A percentile compares a stretch with the other conserved stretches of the same genome.
Conservation (phyloP, 2,329 filamentous ascomycete genomes). For the Clarireedia homoeocarpa region DNA sequence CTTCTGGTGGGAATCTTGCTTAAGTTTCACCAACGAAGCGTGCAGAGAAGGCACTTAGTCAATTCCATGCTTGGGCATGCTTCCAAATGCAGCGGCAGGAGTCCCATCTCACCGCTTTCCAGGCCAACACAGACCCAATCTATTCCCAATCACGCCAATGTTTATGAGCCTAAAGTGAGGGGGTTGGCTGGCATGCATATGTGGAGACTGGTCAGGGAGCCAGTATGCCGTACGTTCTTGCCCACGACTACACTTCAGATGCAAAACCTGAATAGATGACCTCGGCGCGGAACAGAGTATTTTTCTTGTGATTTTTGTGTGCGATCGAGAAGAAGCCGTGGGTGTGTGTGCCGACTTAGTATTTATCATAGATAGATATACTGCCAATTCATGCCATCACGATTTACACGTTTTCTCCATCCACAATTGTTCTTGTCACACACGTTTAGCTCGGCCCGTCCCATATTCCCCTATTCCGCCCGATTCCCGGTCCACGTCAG, state of each 20-base stretch:
- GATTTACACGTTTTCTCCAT: not conserved
- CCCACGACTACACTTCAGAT: slow-evolving; percentile 8
- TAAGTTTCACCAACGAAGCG: not conserved
- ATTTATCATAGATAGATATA: not conserved
- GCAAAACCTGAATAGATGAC: not conserved
- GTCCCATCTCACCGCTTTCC: not conserved
- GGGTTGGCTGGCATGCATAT: slow-evolving; percentile 2
- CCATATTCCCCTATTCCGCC: not conserved
- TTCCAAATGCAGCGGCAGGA: not conserved
- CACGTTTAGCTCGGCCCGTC: not conserved
- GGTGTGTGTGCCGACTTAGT: not conserved
- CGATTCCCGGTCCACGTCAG: slow-evolving; percentile 1
- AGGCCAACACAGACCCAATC: not conserved
- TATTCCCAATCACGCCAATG: not conserved
- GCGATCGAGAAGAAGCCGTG: not conserved
- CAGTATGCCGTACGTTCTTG: slow-evolving; percentile 4
- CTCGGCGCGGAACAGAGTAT: not conserved
- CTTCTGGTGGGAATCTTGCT: too few species aligned
- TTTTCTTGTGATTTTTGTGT: not conserved
- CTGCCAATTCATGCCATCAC: not conserved
- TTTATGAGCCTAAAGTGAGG: not conserved
- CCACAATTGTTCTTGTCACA: not conserved
- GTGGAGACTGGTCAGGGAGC: not conserved
- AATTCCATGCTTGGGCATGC: not conserved
- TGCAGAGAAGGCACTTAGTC: not conserved